Conservation (phyloP, 2,329 filamentous ascomycete species). For the Fusarium nisikadoi region DNA sequence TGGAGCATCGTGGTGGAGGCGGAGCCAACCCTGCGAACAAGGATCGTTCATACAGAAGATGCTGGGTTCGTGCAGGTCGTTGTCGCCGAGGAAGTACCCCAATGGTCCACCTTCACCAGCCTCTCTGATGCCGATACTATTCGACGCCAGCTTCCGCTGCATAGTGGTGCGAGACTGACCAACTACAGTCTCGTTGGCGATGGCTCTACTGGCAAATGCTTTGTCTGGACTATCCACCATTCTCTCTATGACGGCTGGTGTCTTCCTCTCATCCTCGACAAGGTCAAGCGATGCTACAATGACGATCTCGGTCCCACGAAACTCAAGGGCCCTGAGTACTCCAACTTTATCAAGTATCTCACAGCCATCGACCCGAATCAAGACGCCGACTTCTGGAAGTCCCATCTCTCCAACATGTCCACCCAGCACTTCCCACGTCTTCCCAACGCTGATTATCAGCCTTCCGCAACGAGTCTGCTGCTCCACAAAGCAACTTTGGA, state of each 20-base stretch:
- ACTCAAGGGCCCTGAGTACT: slow-evolving; percentile 13
- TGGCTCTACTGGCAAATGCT: background rate
- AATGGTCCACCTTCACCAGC: slow-evolving; percentile 14
- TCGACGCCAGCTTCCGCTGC: slow-evolving; percentile 5
- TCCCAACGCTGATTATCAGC: slow-evolving; percentile 22
- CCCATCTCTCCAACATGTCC: slow-evolving; percentile 15
- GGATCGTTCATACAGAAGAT: slow-evolving; percentile 34
- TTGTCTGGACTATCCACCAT: slow-evolving; percentile 45
- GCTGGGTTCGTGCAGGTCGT: slow-evolving; percentile 35
- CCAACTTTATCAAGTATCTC: slow-evolving; percentile 27
- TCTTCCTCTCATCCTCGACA: slow-evolving; percentile 36
- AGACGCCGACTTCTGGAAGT: slow-evolving; percentile 31
- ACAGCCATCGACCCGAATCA: background rate
- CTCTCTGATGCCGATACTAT: background rate
- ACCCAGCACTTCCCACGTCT: slow-evolving; percentile 39
- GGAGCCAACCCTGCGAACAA: slow-evolving; percentile 28
- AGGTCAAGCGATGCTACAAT: slow-evolving; percentile 32
- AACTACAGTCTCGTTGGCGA: slow-evolving; percentile 10
- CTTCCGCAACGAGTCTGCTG: slow-evolving; percentile 27
- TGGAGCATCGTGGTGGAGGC: slow-evolving; percentile 19
- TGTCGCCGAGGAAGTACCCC: slow-evolving; percentile 5
- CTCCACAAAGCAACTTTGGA: slow-evolving; percentile 12
- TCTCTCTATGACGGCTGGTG: slow-evolving; percentile 46
- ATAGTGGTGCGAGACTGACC: slow-evolving; percentile 25
- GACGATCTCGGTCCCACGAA: background rate